Percentiles rank a stretch among this genome's conserved stretches.
phyloP scores from a whole-genome alignment of 2,329 filamentous ascomycete species.

The Phoma sp. region DNA sequence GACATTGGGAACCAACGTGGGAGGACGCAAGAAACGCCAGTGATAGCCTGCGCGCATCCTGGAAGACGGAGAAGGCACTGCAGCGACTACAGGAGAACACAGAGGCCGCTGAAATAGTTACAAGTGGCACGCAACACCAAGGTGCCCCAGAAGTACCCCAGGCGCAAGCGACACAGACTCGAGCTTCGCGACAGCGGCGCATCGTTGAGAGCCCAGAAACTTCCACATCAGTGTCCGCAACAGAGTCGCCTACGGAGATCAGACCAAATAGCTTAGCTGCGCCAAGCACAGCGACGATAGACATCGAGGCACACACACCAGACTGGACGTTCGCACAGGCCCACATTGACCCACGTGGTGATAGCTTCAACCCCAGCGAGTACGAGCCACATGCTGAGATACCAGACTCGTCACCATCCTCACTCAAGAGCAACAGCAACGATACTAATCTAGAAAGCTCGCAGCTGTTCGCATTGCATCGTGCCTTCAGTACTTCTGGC shows the following conservation, averaged over 20 bases:
- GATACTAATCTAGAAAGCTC: slow-evolving; percentile 28
- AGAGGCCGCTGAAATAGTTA: background rate
- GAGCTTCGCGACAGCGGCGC: background rate
- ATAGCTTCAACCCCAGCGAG: slow-evolving; percentile 2
- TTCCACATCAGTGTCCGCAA: background rate
- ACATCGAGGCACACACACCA: background rate
- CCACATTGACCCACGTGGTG: background rate
- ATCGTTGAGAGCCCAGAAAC: background rate
- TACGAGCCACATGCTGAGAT: slow-evolving; percentile 5
- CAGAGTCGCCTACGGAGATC: background rate
- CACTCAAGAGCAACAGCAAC: background rate
- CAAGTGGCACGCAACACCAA: background rate
- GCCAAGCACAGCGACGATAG: background rate
- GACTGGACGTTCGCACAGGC: slow-evolving; percentile 2
- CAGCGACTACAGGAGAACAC: slow-evolving; percentile 8
- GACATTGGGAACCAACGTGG: slow-evolving; percentile 60
- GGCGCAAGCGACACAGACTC: slow-evolving; percentile 1
- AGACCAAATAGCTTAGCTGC: background rate
- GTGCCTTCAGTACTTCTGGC: slow-evolving; percentile 21
- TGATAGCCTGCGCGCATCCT: slow-evolving; percentile 43
- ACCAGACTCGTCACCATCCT: slow-evolving; percentile 7
- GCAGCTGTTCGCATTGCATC: slow-evolving; percentile 20
- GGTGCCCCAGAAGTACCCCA: background rate
- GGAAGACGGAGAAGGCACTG: slow-evolving; percentile 15
- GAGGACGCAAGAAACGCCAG: slow-evolving; percentile 50